Base-by-base conservation (phyloP, 1,139 yeast genomes). In the Hansenula sp. region DNA sequence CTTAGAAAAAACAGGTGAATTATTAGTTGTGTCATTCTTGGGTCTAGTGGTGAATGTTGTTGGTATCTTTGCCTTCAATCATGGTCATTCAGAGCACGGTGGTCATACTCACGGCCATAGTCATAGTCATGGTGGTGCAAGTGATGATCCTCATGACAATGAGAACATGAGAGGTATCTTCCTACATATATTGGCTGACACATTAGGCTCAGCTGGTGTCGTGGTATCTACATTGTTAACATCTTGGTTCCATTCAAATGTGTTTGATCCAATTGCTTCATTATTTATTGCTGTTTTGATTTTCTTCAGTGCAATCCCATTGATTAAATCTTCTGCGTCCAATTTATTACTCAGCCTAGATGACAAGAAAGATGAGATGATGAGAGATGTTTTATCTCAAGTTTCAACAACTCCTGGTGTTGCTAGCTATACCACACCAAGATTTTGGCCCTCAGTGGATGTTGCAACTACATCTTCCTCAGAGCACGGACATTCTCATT, bases 81-180 rank as follows among this genome's bases (percentile, higher is more conserved):
- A 90, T 60, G 69, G 70, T 5, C 74, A 68, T 42, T 14, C 9
- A 5, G 62, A 61, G 46, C 74, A 71, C 43, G 60, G 63, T 11
- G 57, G 59, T 6, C 68, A 64, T 42, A 54, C 57, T 5, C 70
- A 68, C 43, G 51, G 48, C 5, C 69, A 60, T 43, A 37, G 40
- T 17, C 62, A 58, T 42, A 44, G 51, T 51, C 46, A n/a, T 56
- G 52, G 47, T 28, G 49, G 42, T 13, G 36, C 26, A 11, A 38
- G 20, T 16, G 34, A 19, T n/a, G 54, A 44, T 18, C 53, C 46
- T 2, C 59, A 55, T 29, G 62, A 62, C 24, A 86, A 86, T 57
- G 96, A 90, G 55, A 92, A 92, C 59, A 87, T 92, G 95, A 80
- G 82, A 46, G 99, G 99, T 19, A 88, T 92, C 11, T 92, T 92